Conservation (phyloP, 495 filamentous ascomycete genomes). For the Apodospora peruviana region DNA sequence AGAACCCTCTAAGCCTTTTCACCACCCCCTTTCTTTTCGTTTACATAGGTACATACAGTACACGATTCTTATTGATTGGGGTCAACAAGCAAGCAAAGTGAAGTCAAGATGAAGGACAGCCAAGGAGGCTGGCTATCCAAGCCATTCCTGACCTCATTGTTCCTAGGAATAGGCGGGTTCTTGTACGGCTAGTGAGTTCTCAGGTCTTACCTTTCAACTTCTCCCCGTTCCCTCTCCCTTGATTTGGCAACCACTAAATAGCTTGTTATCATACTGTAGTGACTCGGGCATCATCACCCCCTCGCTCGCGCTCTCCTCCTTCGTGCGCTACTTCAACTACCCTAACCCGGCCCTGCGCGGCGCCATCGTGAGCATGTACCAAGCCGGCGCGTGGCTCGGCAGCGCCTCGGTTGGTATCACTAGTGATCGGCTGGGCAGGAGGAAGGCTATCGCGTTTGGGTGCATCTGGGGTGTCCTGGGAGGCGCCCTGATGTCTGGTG, state of each 20-base stretch:
- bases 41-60: too few relatives aligned
- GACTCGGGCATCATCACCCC: conserved; percentile 40
- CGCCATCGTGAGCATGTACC: conserved; percentile 47
- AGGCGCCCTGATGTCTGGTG: conserved; percentile 45
- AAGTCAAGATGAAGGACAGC: neutral
- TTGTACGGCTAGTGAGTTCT: neutral
- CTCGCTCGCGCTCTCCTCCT: conserved; percentile 38
- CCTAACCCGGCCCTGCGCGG: conserved; percentile 42
- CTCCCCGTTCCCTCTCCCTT: too few relatives aligned
- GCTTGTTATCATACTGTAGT: too few relatives aligned
- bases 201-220: too few relatives aligned
- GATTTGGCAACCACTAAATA: too few relatives aligned
- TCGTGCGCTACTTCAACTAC: conserved; percentile 33
- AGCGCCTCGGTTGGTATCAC: conserved; percentile 42
- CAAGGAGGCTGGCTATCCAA: neutral
- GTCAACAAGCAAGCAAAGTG: neutral
- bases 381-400: conserved; percentile 44
- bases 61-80: too few relatives aligned
- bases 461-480: conserved; percentile 41
- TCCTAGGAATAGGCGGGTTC: neutral
- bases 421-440: conserved; percentile 41
- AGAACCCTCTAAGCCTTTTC: too few relatives aligned
- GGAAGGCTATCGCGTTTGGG: conserved; percentile 44
- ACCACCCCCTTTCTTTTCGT: too few relatives aligned
- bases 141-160: neutral